Evolutionary conservation across 2,329 filamentous ascomycete species (phyloP).

Genomic region (Verticillium albo-atrum): DNA sequence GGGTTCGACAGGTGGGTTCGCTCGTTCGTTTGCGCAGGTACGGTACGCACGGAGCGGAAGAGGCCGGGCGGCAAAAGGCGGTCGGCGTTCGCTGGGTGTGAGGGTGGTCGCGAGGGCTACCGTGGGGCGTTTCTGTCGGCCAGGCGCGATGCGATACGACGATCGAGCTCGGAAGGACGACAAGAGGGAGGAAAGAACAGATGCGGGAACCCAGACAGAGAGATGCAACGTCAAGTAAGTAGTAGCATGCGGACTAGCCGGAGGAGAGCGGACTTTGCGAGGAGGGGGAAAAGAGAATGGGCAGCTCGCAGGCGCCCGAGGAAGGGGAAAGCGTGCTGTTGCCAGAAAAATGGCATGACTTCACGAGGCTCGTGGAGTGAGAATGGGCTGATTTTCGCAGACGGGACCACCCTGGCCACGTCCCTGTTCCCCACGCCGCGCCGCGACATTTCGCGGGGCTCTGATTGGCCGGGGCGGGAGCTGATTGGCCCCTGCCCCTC

Average conservation of each 20-base stretch:
- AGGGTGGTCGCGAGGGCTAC: neutral
- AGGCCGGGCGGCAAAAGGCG: neutral
- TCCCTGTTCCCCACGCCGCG: slow-evolving; percentile 2
- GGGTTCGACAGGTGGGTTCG: neutral
- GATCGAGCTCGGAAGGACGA: neutral
- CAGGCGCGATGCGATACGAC: neutral
- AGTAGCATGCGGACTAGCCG: neutral
- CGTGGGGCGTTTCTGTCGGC: neutral
- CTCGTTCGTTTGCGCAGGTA: neutral
- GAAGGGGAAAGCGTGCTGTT: neutral
- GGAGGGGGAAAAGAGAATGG: neutral
- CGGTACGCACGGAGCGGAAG: neutral
- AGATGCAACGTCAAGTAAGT: neutral
- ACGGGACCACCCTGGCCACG: neutral
- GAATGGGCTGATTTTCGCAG: slow-evolving; percentile 5
- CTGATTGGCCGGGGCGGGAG: neutral
- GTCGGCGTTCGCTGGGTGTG: neutral
- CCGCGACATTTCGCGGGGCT: neutral
- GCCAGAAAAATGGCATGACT: slow-evolving; percentile 3
- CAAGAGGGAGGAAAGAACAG: neutral
- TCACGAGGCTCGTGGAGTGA: slow-evolving; percentile 3
- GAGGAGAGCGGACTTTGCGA: neutral
- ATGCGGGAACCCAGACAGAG: neutral
- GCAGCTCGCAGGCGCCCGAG: neutral
- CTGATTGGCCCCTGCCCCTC: no score